phyloP scores from a whole-genome alignment of 1,284 basidiomycete species.

The Pseudozyma flocculosa region DNA sequence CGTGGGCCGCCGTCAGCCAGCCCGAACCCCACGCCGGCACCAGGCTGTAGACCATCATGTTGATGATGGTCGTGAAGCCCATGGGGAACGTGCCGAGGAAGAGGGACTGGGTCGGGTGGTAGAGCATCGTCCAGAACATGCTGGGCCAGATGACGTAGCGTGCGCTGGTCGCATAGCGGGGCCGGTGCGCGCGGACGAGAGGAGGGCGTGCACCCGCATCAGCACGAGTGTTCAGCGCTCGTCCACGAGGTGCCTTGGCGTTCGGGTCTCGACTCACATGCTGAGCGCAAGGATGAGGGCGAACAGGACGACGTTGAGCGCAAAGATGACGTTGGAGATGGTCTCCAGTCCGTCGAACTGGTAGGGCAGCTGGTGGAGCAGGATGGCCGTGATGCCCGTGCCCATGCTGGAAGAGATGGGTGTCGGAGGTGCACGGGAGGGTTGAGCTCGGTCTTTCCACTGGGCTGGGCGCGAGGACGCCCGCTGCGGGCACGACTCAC shows the following conservation, averaged over 20 bases:
- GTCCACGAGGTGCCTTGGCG: too few species aligned
- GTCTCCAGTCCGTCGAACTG: slow-evolving; percentile 20
- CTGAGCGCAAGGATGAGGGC: slow-evolving; percentile 17
- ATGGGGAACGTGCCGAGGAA: slow-evolving; percentile 46
- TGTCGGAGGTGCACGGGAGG: background rate
- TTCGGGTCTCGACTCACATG: too few species aligned
- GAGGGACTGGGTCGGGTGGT: slow-evolving; percentile 45
- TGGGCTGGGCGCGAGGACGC: too few species aligned
- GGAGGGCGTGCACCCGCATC: too few species aligned
- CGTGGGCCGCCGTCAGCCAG: slow-evolving; percentile 27
- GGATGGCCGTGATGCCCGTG: slow-evolving; percentile 38
- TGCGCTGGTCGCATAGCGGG: slow-evolving; percentile 30
- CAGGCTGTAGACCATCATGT: too few species aligned
- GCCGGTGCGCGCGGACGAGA: too few species aligned
- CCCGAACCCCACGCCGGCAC: slow-evolving; percentile 41
- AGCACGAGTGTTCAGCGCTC: too few species aligned
- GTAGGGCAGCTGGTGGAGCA: slow-evolving; percentile 40
- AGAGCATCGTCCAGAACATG: slow-evolving; percentile 44
- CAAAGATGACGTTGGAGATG: too few species aligned
- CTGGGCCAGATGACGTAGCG: slow-evolving; percentile 44
- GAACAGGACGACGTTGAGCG: slow-evolving; percentile 24
- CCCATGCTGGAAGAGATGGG: slow-evolving; percentile 22
- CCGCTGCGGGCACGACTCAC: too few species aligned
- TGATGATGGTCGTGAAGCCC: slow-evolving; percentile 46
- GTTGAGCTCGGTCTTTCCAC: background rate